Evolutionary conservation across 1,139 yeast genomes (phyloP).

Genomic region (Debaryomyces sp.): DNA sequence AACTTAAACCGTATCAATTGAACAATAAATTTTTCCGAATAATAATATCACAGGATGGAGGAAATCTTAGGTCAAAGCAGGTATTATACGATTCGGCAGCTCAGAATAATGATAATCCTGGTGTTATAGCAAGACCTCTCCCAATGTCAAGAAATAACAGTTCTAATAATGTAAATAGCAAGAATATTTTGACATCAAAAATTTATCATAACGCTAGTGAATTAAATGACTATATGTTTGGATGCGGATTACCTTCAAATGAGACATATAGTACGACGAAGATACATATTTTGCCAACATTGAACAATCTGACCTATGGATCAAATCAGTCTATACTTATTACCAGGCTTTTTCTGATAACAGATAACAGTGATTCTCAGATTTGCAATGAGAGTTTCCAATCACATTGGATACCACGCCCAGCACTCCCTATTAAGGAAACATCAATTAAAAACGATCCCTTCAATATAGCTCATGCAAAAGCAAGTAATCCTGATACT

Average conservation of each 20-base stretch:
- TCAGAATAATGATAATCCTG: constrained; percentile 13
- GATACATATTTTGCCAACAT: constrained; percentile 48
- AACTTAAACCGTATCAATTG: constrained; percentile 32
- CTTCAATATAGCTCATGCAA: constrained; percentile 8
- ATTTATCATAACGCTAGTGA: constrained; percentile 46
- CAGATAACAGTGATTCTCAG: constrained; percentile 25
- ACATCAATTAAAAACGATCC: constrained; percentile 17
- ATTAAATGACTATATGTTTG: constrained; percentile 56
- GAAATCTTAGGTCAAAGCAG: constrained; percentile 50
- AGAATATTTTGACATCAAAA: constrained; percentile 24
- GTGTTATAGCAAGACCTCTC: background rate
- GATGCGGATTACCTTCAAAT: constrained; percentile 56
- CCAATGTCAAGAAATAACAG: background rate
- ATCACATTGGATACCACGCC: constrained; percentile 34
- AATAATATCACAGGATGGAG: constrained; percentile 56
- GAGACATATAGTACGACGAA: constrained; percentile 51
- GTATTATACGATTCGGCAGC: constrained; percentile 49
- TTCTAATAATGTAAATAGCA: constrained; percentile 7
- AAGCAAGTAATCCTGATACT: background rate
- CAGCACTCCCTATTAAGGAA: constrained; percentile 34
- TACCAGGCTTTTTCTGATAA: constrained; percentile 48
- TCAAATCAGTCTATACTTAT: constrained; percentile 42
- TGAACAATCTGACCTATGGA: constrained; percentile 33
- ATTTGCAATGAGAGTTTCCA: constrained; percentile 9
- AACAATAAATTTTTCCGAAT: constrained; percentile 43